phyloP scores from a whole-genome alignment of 345 rosid genomes.

The Lepidium africanum region DNA sequence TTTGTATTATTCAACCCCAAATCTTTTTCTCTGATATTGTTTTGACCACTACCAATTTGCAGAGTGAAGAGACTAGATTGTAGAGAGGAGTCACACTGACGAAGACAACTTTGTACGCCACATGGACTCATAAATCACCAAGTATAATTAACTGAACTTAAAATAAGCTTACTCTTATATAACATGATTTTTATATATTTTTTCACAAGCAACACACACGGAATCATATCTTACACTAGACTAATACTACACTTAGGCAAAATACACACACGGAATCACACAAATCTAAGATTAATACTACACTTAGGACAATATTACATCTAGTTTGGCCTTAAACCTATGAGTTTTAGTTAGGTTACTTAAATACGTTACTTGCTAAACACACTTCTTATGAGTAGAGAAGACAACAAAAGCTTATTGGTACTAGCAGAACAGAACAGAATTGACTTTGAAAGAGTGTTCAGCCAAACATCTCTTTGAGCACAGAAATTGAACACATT shows the following conservation, averaged over 20 bases:
- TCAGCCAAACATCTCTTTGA: slow-evolving; percentile 36
- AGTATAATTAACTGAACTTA: too few relatives aligned
- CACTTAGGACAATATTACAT: background rate
- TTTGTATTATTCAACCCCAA: too few relatives aligned
- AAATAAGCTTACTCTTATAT: too few relatives aligned
- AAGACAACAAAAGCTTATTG: background rate
- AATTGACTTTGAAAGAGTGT: background rate
- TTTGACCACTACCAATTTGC: too few relatives aligned
- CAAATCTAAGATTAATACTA: background rate
- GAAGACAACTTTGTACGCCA: too few relatives aligned
- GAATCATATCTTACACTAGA: background rate
- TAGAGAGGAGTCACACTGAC: too few relatives aligned
- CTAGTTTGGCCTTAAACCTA: background rate
- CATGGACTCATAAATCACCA: too few relatives aligned
- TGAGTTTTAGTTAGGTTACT: background rate
- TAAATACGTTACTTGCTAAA: background rate
- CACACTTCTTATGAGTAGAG: background rate
- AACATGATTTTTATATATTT: background rate
- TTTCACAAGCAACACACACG: background rate
- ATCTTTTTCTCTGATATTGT: too few relatives aligned
- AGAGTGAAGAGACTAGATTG: too few relatives aligned
- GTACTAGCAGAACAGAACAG: background rate
- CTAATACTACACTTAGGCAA: background rate
- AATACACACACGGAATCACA: background rate
- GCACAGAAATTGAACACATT: slow-evolving; percentile 23